Evolutionary conservation across 352 stramenopile genomes (phyloP).

Genomic region (Pythium angustatum): DNA sequence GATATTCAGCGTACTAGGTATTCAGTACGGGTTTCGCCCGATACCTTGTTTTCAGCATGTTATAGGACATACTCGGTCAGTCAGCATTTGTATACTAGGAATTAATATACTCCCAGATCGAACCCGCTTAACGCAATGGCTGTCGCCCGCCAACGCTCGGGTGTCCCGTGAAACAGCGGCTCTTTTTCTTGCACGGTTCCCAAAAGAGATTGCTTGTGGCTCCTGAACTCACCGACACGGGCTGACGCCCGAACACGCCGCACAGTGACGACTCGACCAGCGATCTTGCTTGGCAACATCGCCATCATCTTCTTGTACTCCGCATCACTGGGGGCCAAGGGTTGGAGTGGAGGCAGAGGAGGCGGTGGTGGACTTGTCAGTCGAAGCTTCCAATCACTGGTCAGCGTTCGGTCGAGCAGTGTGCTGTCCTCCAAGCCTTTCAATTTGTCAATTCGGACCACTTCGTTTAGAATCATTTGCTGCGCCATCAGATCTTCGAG

Average conservation of each 20-base stretch:
- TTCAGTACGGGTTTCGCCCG: too few species aligned
- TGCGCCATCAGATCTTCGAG: slow-evolving; percentile 7
- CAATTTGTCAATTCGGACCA: background rate
- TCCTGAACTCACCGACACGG: background rate
- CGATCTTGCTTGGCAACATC: slow-evolving; percentile 2
- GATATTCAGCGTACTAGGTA: too few species aligned
- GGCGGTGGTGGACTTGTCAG: slow-evolving; percentile 7
- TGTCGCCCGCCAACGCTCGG: slow-evolving; percentile 25
- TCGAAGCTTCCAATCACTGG: slow-evolving; percentile 12
- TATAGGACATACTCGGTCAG: too few species aligned
- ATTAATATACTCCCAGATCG: slow-evolving; percentile 16
- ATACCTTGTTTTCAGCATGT: too few species aligned
- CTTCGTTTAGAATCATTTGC: slow-evolving; percentile 16
- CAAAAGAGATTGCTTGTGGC: background rate
- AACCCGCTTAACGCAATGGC: slow-evolving; percentile 29
- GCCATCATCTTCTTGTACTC: slow-evolving; percentile 10
- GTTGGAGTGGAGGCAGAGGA: slow-evolving; percentile 8
- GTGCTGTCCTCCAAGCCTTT: background rate
- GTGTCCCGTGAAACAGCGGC: slow-evolving; percentile 30
- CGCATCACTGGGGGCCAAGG: background rate
- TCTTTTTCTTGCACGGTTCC: background rate
- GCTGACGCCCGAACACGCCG: slow-evolving; percentile 9
- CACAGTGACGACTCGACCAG: background rate
- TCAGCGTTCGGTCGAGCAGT: background rate
- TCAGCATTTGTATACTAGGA: too few species aligned